These are phyloP conservation scores for Syncephalastrum sp. DNA, from an alignment of 371 early-diverging fungal genomes.

Conservation along the genomic window DNA sequence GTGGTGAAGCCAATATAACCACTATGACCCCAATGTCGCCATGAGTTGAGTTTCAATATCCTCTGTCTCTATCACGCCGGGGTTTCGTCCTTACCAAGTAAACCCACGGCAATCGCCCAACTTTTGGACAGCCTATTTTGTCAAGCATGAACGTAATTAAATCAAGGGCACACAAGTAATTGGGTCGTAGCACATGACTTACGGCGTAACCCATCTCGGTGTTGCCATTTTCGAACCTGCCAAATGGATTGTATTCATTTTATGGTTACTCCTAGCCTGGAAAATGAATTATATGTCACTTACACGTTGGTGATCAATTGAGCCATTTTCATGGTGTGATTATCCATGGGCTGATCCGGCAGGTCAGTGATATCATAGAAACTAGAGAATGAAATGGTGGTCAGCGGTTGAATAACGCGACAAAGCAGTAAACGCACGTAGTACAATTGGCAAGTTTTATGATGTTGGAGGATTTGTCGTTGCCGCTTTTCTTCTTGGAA, in stretches of 20 bases:
- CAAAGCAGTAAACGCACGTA: constrained; percentile 22
- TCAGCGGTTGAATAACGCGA: neutral
- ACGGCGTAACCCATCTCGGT: constrained; percentile 46
- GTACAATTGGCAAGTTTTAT: constrained; percentile 37
- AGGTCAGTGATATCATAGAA: constrained; percentile 38
- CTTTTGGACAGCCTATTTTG: constrained; percentile 30
- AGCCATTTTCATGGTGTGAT: constrained; percentile 37
- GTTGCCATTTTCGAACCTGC: constrained; percentile 46
- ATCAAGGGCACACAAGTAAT: neutral
- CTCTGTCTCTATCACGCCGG: neutral
- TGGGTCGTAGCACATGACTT: constrained; percentile 11
- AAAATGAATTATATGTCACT: constrained; percentile 7
- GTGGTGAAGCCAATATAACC: constrained; percentile 66
- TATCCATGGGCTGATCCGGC: constrained; percentile 33
- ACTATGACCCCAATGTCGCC: constrained; percentile 12
- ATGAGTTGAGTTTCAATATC: neutral
- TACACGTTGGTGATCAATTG: constrained; percentile 50
- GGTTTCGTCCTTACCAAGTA: constrained; percentile 28
- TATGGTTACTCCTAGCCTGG: too few species aligned
- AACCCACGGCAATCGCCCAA: constrained; percentile 49
- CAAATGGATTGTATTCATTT: neutral
- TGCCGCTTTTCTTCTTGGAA: constrained; percentile 9
- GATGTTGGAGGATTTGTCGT: constrained; percentile 11
- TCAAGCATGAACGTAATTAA: neutral
- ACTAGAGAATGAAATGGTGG: constrained; percentile 11